These are phyloP conservation scores for Calonectria pauciramosa DNA, from an alignment of 2,329 filamentous ascomycete genomes.

Conservation along the genomic window DNA sequence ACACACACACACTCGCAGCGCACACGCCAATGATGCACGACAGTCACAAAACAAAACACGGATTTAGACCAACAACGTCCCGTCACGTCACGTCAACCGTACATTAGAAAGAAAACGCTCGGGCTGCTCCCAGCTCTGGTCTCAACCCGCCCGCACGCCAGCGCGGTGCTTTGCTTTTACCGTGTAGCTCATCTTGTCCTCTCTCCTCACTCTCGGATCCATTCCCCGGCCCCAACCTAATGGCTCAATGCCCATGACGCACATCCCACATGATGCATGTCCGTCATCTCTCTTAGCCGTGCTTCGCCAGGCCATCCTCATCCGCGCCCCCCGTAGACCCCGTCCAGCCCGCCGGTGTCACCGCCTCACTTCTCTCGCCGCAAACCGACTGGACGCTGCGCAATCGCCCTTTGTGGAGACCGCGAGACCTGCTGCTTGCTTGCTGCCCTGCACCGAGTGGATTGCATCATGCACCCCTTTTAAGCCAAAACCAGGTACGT, in stretches of 20 bases:
- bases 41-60: background rate
- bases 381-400: constrained; percentile 11
- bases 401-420: background rate
- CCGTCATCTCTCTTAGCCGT: constrained; percentile 24
- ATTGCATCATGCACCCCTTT: constrained; percentile 22
- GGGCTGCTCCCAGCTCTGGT: constrained; percentile 3
- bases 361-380: constrained; percentile 18
- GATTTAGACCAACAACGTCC: background rate
- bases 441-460: constrained; percentile 5
- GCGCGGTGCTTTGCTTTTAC: background rate
- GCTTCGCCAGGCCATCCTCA: constrained; percentile 19
- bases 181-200: too few relatives aligned
- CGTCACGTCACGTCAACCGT: background rate
- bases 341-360: constrained; percentile 26
- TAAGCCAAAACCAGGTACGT: constrained; percentile 11
- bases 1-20: background rate
- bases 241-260: constrained; percentile 21
- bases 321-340: constrained; percentile 10
- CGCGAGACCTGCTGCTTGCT: background rate
- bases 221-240: constrained; percentile 13
- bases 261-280: constrained; percentile 31
- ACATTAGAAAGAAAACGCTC: background rate
- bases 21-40: background rate
- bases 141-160: background rate
- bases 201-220: background rate